Conservation (phyloP, 306 rosid species). For the Sindora glabra region DNA sequence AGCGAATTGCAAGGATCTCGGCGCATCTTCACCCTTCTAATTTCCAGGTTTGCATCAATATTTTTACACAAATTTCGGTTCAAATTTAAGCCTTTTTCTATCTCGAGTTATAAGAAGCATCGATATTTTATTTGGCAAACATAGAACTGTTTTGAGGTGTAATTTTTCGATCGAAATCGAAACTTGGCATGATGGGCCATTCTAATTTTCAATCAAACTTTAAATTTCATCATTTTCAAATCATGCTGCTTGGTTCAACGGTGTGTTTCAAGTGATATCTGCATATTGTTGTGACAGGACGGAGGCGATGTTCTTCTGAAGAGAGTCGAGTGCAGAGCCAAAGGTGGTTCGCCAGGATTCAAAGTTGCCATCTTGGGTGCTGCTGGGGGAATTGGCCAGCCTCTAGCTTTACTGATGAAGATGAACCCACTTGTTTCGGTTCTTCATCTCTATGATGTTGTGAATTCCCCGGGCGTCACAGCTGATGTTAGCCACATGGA, state of each 20-base stretch:
- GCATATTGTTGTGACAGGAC: slow-evolving; percentile 15
- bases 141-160: not conserved
- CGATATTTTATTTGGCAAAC: not conserved
- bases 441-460: slow-evolving; percentile 97
- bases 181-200: not conserved
- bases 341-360: slow-evolving; percentile 86
- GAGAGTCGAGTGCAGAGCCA: slow-evolving; percentile 52
- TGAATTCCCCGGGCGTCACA: slow-evolving; percentile 89
- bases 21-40: slow-evolving; percentile 70
- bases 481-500: slow-evolving; percentile 97
- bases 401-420: slow-evolving; percentile 86
- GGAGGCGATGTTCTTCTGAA: slow-evolving; percentile 21
- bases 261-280: slow-evolving; percentile 4
- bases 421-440: slow-evolving; percentile 85
- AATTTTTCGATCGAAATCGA: not conserved
- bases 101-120: not conserved
- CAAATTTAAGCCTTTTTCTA: not conserved
- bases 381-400: slow-evolving; percentile 94
- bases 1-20: slow-evolving; percentile 57
- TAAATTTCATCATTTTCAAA: not conserved
- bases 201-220: not conserved
- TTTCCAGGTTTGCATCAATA: slow-evolving; percentile 32
- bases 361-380: slow-evolving; percentile 91
- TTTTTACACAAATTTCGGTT: not conserved
- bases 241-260: not conserved